Base-by-base conservation (phyloP, 441 rosid species). In the Mallotus japonicus region DNA sequence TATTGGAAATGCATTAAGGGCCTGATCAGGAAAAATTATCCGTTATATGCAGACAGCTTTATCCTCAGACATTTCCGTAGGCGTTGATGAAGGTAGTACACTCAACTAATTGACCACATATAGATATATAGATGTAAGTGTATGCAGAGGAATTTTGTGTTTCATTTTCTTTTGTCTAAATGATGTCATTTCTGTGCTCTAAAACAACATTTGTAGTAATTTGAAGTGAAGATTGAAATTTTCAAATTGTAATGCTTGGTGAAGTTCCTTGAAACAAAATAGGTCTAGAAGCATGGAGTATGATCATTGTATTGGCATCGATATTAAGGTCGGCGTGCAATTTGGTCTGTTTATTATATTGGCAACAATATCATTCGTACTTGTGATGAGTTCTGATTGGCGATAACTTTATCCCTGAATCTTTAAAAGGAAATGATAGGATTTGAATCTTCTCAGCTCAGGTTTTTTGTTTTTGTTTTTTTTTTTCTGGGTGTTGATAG, bases 1-100 rank as follows among this genome's bases (percentile, higher is more conserved):
- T 95, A 89, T 81, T 90, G 99, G 99, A 95, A 95, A 84, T 95
- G 99, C 89, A 88, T 92, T 78, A 89, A 92, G 82, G 98, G 97
- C 19, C 74, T 95, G 63, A 89, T 95, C 69, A 86, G 88, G 84
- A 92, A 87, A 85, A 95, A 90, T 80, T 95, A 92, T 79, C 99
- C 98, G 56, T 80, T 90, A 55, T 85, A 91, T 63, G 98, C 98
- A 28, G 97, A 91, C 79, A 88, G 89, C 78, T 95, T 95, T 80
- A 91, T 95, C 80, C 90, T 87, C 75, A 84, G 91, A 85, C 97
- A 92, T 86, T 95, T 95, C 73, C 86, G 89, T 62, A 80, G 85
- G 69, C 81, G 62, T 78, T 79, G 84, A 75, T 77, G 70, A 82
- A 57, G 82, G 79, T 80, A 75, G 70, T 69, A 70, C 55, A 68